Conservation (phyloP, 1,284 basidiomycete species). For the Porphyrellus sp. region DNA sequence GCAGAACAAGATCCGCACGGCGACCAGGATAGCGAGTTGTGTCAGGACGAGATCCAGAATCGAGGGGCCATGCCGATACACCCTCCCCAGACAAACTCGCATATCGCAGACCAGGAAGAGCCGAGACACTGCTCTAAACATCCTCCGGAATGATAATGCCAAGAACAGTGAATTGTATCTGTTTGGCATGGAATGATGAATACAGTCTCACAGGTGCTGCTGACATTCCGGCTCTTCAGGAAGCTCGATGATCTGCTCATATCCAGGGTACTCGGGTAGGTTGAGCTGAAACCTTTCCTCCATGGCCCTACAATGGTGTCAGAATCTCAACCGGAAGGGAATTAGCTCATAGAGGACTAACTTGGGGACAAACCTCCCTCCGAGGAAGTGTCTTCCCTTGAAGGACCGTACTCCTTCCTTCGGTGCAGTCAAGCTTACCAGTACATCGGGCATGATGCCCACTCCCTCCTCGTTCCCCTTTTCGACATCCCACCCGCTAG, state of each 20-base stretch:
- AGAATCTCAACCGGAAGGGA: neutral
- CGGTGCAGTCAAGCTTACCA: conserved; percentile 91
- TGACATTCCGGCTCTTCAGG: conserved; percentile 17
- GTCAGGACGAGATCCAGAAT: too few relatives aligned
- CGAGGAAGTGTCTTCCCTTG: conserved; percentile 75
- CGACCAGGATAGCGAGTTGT: too few relatives aligned
- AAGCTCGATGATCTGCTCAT: conserved; percentile 79
- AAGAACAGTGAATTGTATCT: neutral
- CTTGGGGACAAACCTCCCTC: conserved; percentile 86
- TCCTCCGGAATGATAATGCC: neutral
- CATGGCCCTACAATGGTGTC: conserved; percentile 47
- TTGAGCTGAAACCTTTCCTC: conserved; percentile 75
- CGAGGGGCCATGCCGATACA: too few relatives aligned
- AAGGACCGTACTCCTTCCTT: conserved; percentile 83
- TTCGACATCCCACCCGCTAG: conserved; percentile 95
- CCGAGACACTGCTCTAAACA: too few relatives aligned
- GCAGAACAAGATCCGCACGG: neutral
- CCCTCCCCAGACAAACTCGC: too few relatives aligned
- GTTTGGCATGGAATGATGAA: too few relatives aligned
- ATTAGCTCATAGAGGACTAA: conserved; percentile 38
- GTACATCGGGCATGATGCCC: conserved; percentile 70
- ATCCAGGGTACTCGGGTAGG: conserved; percentile 72
- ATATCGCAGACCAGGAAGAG: too few relatives aligned
- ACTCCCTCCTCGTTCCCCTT: conserved; percentile 57
- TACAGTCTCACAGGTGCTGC: conserved; percentile 11